Percentiles rank a stretch among this genome's conserved stretches.
phyloP scores from a whole-genome alignment of 176 grass and related monocot species.

The Hsuehochloa calcarea region DNA sequence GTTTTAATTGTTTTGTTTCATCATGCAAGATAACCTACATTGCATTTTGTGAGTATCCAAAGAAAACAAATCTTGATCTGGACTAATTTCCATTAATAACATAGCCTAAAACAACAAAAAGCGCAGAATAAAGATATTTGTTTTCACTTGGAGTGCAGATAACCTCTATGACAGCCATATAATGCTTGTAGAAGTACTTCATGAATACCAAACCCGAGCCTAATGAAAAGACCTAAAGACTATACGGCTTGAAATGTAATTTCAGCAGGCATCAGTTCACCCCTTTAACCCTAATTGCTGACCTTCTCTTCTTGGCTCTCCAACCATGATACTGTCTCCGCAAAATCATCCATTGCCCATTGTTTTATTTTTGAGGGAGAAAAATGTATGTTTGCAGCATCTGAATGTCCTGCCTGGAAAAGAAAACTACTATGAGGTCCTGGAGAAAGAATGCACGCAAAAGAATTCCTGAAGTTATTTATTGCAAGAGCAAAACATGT shows the following conservation, averaged over 20 bases:
- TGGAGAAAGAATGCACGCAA: conserved; percentile 2
- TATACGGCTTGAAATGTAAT: conserved; percentile 14
- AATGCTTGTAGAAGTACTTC: neutral
- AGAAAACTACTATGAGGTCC: neutral
- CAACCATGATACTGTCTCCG: conserved; percentile 75
- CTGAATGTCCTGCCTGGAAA: conserved; percentile 45
- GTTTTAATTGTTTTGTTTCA: neutral
- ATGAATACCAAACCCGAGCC: neutral
- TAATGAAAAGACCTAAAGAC: neutral
- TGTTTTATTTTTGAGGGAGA: conserved; percentile 72
- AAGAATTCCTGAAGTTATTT: conserved; percentile 9
- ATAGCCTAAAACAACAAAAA: neutral
- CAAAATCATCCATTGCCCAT: conserved; percentile 82
- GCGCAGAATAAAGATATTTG: neutral
- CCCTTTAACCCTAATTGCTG: conserved; percentile 12
- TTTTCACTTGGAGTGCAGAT: neutral
- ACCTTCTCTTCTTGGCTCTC: conserved; percentile 96
- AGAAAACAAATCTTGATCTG: neutral
- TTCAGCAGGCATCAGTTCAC: neutral
- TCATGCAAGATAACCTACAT: neutral
- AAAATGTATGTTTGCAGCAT: conserved; percentile 30
- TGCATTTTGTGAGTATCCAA: neutral
- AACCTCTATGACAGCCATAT: neutral
- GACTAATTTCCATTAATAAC: conserved; percentile 8
- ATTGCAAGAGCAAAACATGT: conserved; percentile 2